Conservation (phyloP, 2,329 filamentous ascomycete genomes). For the Mycogone perniciosa region DNA sequence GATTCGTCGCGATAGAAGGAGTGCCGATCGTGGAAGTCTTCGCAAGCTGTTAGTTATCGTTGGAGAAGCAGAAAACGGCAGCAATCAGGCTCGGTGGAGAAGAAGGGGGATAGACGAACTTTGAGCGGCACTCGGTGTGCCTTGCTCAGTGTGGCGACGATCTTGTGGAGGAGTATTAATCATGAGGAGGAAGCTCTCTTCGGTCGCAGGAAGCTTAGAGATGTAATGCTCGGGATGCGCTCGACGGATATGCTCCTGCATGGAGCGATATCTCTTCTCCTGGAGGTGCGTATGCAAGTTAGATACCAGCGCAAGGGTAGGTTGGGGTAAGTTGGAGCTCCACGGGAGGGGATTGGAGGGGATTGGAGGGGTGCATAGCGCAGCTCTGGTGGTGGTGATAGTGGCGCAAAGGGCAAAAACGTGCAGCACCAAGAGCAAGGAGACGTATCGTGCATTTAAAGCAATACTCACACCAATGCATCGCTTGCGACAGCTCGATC, state of each 20-base stretch:
- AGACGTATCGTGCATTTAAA: slow-evolving; percentile 8
- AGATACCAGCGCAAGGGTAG: neutral
- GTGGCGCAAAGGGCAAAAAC: neutral
- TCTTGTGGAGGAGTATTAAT: slow-evolving; percentile 81
- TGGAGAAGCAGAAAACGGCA: neutral
- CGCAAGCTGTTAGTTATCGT: slow-evolving; percentile 16
- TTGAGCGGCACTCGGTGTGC: slow-evolving; percentile 26
- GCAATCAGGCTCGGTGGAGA: slow-evolving; percentile 5
- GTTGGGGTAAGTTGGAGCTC: slow-evolving; percentile 8
- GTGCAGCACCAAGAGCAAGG: neutral
- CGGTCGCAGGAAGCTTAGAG: slow-evolving; percentile 92
- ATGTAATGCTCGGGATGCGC: slow-evolving; percentile 97
- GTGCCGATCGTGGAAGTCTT: slow-evolving; percentile 36
- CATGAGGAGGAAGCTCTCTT: slow-evolving; percentile 97
- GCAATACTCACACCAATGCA: slow-evolving; percentile 84
- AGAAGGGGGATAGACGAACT: slow-evolving; percentile 21
- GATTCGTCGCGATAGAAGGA: slow-evolving; percentile 58
- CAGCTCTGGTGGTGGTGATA: no score
- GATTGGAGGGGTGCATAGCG: no score
- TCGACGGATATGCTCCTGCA: slow-evolving; percentile 98
- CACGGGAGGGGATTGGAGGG: no score
- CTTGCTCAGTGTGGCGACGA: slow-evolving; percentile 44
- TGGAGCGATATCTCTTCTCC: slow-evolving; percentile 95
- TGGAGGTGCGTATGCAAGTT: slow-evolving; percentile 32
- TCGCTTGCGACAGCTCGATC: slow-evolving; percentile 92